Evolutionary conservation across 2,329 filamentous ascomycete genomes (phyloP).

Genomic region (Aspergillus sp.): DNA sequence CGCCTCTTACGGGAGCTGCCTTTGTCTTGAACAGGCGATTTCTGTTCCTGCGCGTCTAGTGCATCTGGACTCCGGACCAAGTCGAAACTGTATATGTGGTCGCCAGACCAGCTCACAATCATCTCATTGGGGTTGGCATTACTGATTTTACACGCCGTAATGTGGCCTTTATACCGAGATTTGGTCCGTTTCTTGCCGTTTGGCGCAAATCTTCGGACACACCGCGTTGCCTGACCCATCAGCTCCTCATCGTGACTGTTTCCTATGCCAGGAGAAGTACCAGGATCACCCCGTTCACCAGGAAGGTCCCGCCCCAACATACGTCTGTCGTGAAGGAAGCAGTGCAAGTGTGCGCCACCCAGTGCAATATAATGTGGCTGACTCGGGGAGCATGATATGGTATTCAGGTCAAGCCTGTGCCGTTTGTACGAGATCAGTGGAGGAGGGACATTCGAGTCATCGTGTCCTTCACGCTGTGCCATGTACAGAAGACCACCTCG

Average conservation of each 20-base stretch:
- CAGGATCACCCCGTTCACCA: constrained; percentile 52
- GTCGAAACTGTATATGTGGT: constrained; percentile 67
- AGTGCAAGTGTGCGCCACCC: constrained; percentile 67
- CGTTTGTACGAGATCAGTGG: constrained; percentile 67
- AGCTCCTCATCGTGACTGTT: constrained; percentile 54
- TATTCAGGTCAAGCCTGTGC: constrained; percentile 65
- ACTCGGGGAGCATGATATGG: constrained; percentile 65
- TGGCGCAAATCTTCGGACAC: constrained; percentile 66
- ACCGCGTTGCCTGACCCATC: constrained; percentile 61
- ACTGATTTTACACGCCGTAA: constrained; percentile 70
- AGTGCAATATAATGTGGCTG: constrained; percentile 70
- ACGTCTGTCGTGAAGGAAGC: constrained; percentile 67
- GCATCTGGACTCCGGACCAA: constrained; percentile 60
- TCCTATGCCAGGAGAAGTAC: constrained; percentile 39
- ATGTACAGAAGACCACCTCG: constrained; percentile 47
- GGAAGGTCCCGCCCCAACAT: constrained; percentile 64
- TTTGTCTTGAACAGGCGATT: constrained; percentile 25
- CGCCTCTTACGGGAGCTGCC: constrained; percentile 31
- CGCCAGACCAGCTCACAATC: constrained; percentile 67
- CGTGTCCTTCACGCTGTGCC: constrained; percentile 42
- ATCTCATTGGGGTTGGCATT: constrained; percentile 68
- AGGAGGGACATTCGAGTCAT: constrained; percentile 56
- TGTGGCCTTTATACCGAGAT: constrained; percentile 59
- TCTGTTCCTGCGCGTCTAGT: constrained; percentile 38
- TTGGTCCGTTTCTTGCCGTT: constrained; percentile 53